phyloP scores from a whole-genome alignment of 805 yeast genomes.

The Schwanniomyces pseudopolymorphus region DNA sequence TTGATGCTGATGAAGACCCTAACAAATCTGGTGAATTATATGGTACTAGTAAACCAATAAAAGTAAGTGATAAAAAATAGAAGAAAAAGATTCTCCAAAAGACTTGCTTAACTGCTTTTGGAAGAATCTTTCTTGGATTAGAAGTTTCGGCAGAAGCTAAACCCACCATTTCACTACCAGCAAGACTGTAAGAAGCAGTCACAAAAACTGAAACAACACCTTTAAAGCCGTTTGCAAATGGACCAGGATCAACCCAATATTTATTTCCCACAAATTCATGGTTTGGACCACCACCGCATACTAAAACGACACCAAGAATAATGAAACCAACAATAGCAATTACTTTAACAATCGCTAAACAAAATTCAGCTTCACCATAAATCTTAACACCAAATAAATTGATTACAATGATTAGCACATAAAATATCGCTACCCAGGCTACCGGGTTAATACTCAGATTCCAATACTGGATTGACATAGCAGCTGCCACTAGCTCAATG shows the following conservation, averaged over 20 bases:
- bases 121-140: constrained; percentile 38
- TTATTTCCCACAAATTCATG: constrained; percentile 32
- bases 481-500: constrained; percentile 39
- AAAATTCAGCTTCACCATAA: constrained; percentile 38
- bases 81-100: constrained; percentile 44
- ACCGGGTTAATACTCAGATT: constrained; percentile 31
- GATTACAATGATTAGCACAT: constrained; percentile 25
- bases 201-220: constrained; percentile 38
- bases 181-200: constrained; percentile 36
- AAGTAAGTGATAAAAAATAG: constrained; percentile 32
- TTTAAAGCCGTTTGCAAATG: constrained; percentile 39
- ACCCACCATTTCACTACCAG: constrained; percentile 41
- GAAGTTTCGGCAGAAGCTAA: constrained; percentile 40
- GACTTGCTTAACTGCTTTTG: constrained; percentile 43
- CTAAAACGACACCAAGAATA: constrained; percentile 34
- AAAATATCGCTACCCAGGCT: constrained; percentile 38
- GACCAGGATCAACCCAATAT: constrained; percentile 31
- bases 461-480: constrained; percentile 37
- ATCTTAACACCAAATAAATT: constrained; percentile 38
- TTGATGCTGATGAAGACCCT: constrained; percentile 39
- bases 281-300: constrained; percentile 40
- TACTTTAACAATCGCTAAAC: constrained; percentile 29
- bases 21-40: constrained; percentile 48
- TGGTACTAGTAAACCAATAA: constrained; percentile 48
- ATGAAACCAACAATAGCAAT: constrained; percentile 36